Base-by-base conservation (phyloP, 2,329 filamentous ascomycete genomes). In the Corniculantispora saksenae region DNA sequence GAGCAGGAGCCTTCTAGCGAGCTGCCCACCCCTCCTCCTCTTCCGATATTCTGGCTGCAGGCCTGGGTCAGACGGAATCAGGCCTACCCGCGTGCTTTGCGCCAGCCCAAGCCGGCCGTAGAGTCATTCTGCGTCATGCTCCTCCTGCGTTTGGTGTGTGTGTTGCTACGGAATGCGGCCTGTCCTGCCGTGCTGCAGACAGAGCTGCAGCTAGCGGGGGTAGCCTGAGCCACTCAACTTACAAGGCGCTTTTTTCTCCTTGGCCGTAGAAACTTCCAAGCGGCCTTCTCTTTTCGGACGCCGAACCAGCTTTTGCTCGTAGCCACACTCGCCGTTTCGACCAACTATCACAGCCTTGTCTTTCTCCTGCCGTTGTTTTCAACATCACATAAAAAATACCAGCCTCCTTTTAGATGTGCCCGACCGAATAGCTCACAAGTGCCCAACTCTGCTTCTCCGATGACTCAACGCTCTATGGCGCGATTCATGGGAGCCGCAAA, bases 381-480 rank as follows among this genome's bases (percentile, higher is more conserved):
- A 10, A 5, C 6, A 32, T 32, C 32, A 10, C 10, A 32, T 32
- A 32, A 32, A 32, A 10, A 32, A 32, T 6, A 32, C 51, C 29
- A 17, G 17, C 7, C 8, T 38, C 51, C 51, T 54, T 35, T 21
- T 10, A 55, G 19, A 55, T 38, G 38, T 43, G 51, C 27, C 51
- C 32, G 51, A 53, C 50, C 19, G 51, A 38, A 25, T 17, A 32
- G 48, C 25, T 9, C 25, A 51, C 48, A 17, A 12, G 17, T 43
- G 29, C 19, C 27, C 51, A 23, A 7, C 51, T 55, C 29, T 38
- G 17, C 23, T 43, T n/a, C 40, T 29, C 43, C 43, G 56, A 25
- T 59, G 56, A 59, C 43, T 59, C 56, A 59, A 59, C 43, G 13
- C 56, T 40, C 35, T n/a, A 57, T 57, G 54, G 40, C 56, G 43